Conservation (phyloP, 768 basidiomycete genomes). For the Xerocomellus dryophilus region DNA sequence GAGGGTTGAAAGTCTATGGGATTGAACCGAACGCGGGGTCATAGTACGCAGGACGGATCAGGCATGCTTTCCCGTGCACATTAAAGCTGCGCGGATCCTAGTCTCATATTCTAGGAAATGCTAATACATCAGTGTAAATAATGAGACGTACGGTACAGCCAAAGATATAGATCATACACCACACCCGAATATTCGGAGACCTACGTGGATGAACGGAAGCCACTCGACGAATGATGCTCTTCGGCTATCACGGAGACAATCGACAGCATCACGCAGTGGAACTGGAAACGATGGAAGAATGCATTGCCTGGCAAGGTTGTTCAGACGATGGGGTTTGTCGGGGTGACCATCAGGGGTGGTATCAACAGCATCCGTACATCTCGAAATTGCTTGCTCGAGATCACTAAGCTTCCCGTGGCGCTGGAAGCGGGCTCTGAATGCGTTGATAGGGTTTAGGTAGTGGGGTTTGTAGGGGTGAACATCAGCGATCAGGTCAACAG, state of each 20-base stretch:
- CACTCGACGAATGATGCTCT: background rate
- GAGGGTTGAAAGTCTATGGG: slow-evolving; percentile 28
- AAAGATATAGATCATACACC: background rate
- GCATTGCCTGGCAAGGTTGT: too few relatives aligned
- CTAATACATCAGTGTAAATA: background rate
- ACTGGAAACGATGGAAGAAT: too few relatives aligned
- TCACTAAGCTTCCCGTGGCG: background rate
- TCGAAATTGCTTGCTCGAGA: slow-evolving; percentile 5
- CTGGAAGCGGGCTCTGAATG: background rate
- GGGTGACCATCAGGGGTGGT: background rate
- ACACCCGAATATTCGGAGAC: background rate
- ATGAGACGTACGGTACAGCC: background rate
- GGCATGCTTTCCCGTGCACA: background rate
- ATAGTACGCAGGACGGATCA: background rate
- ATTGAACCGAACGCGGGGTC: slow-evolving; percentile 40
- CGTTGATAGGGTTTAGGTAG: background rate
- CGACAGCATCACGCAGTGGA: slow-evolving; percentile 1
- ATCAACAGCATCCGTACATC: background rate
- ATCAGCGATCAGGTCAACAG: background rate
- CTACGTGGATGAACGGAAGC: background rate
- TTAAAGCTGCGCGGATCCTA: background rate
- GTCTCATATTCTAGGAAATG: background rate
- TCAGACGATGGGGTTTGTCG: background rate
- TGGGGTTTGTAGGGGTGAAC: background rate
- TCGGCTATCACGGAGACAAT: background rate